These are phyloP conservation scores for Chlamydomonas eustigma DNA, from an alignment of 139 green algal species.

Conservation along the genomic window DNA sequence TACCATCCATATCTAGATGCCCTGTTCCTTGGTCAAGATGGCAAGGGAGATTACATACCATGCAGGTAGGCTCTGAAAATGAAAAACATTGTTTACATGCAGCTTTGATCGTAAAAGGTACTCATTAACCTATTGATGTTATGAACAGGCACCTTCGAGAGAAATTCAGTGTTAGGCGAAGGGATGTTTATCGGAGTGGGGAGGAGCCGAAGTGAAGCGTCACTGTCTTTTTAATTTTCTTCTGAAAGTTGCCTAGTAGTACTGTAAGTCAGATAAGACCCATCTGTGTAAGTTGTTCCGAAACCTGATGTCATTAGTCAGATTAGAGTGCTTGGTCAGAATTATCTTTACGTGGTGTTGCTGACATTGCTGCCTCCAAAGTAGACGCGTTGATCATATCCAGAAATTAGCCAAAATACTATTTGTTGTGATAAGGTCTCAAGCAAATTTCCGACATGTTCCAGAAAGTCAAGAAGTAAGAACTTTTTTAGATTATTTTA, in stretches of 20 bases:
- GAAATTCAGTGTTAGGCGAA: constrained; percentile 50
- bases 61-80: constrained; percentile 22
- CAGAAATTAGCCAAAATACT: too few species aligned
- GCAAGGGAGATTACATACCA: constrained; percentile 70
- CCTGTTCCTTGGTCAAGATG: constrained; percentile 78
- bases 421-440: too few species aligned
- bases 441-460: too few species aligned
- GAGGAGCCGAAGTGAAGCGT: constrained; percentile 16
- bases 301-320: too few species aligned
- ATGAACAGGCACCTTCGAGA: constrained; percentile 54
- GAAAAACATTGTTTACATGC: not conserved
- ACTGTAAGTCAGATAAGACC: too few species aligned
- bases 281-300: too few species aligned
- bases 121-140: not conserved
- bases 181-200: constrained; percentile 28
- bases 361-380: too few species aligned
- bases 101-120: not conserved
- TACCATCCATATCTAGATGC: constrained; percentile 69
- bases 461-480: constrained; percentile 14
- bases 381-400: too few species aligned
- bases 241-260: too few species aligned
- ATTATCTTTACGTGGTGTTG: too few species aligned
- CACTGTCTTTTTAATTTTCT: too few species aligned
- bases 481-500: not conserved
- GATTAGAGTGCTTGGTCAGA: too few species aligned